Base-by-base conservation (phyloP, 164 flowering plant species). In the Magnolia officinalis region DNA sequence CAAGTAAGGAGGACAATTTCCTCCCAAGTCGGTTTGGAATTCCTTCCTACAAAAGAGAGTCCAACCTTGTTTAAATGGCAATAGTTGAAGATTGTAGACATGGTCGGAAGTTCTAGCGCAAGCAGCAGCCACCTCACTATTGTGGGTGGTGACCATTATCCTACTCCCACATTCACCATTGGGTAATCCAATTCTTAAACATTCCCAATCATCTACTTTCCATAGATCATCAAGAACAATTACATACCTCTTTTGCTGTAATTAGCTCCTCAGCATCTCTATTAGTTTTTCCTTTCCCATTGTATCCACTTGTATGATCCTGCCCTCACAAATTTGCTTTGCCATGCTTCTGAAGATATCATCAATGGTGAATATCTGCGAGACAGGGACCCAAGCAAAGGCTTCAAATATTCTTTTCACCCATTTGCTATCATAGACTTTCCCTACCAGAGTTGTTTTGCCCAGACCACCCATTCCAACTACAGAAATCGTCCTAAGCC, bases 171-270 rank as follows among this genome's bases (percentile, higher is more conserved):
- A 11, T 80, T 0, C 58, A 61, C 21, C n/a, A 49, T 76, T 71
- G 1, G 83, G 88, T 8, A 87, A 82, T n/a, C 80, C 84, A 13
- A 5, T 29, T 71, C 75, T 76, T 14, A 84, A 26, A 37, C 52
- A 66, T 26, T 74, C 70, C 86, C 86, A 86, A 1, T 73, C 80
- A 8, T 74, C 74, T 8, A 1, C 21, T 1, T 52, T 16, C 88
- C 87, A 85, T 6, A 86, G 66, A 76, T 88, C 89, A 75, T 87
- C 90, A 24, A 87, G 14, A 2, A 87, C 81, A 3, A 84, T 64
- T 11, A 84, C 29, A 26, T 78, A 85, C 24, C 77, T 80, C 9
- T 50, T 61, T 0, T 68, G 16, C 8, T 52, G 20, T 26, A 75
- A 29, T 19, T 52, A 69, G 6, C 19, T 19, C 10, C 23, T 3